Percentiles rank a stretch among this genome's conserved stretches.
These are phyloP conservation scores for Truncatella angustata DNA, from an alignment of 2,329 filamentous ascomycete genomes.

Conservation along the genomic window DNA sequence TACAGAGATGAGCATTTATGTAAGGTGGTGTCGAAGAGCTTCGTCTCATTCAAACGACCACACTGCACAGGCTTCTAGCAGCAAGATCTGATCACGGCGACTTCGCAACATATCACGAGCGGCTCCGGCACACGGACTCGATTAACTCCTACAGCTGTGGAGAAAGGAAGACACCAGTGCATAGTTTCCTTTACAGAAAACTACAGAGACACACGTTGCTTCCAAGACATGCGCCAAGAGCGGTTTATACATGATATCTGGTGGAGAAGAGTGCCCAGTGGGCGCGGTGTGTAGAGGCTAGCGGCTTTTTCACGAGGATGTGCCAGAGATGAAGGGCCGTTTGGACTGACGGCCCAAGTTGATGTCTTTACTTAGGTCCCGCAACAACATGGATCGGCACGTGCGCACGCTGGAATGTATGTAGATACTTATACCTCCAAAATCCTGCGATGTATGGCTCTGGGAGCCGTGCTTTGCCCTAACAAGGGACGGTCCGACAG, in stretches of 20 bases:
- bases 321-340: background rate
- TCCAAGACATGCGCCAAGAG: background rate
- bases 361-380: too few species aligned
- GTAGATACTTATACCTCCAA: background rate
- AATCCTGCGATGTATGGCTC: constrained; percentile 1
- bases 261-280: background rate
- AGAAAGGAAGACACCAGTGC: background rate
- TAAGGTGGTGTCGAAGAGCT: too few species aligned
- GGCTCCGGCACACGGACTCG: background rate
- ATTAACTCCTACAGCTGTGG: background rate
- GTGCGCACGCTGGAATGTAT: background rate
- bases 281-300: background rate
- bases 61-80: background rate
- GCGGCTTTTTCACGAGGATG: background rate
- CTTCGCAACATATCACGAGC: background rate
- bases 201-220: background rate
- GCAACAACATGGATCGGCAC: background rate
- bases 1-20: too few species aligned
- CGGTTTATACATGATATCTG: background rate
- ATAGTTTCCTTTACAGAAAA: background rate
- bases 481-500: background rate
- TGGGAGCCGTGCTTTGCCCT: background rate
- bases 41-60: too few species aligned
- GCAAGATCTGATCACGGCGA: background rate
- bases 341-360: background rate